These are phyloP conservation scores for Colletotrichum simmondsii DNA, from an alignment of 2,329 filamentous ascomycete species.

Conservation along the genomic window DNA sequence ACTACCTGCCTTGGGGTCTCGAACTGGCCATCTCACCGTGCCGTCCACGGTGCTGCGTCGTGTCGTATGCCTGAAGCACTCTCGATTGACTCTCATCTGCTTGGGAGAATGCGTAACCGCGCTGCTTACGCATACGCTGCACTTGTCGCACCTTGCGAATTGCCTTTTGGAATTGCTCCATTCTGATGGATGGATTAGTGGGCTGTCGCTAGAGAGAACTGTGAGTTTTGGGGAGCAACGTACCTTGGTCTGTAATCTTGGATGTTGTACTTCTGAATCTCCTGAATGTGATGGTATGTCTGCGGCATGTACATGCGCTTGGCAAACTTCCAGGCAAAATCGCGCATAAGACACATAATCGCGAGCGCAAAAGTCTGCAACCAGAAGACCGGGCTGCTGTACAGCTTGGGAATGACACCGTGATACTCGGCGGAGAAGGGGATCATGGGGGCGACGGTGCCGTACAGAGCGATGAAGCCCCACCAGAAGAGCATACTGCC, in stretches of 20 bases:
- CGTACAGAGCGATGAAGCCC: conserved; percentile 88
- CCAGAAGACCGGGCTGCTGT: conserved; percentile 88
- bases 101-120: conserved; percentile 97
- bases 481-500: conserved; percentile 94
- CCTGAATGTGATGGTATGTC: conserved; percentile 97
- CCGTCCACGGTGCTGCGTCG: conserved; percentile 87
- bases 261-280: conserved; percentile 99
- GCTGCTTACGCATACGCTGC: conserved; percentile 98
- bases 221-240: conserved; percentile 41
- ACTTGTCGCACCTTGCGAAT: conserved; percentile 98
- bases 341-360: conserved; percentile 83
- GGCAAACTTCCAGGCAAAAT: conserved; percentile 96
- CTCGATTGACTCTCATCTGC: conserved; percentile 96
- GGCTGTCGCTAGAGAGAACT: background rate
- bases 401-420: conserved; percentile 84
- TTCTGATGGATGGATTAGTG: conserved; percentile 62
- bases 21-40: conserved; percentile 91
- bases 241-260: conserved; percentile 97
- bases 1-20: conserved; percentile 40
- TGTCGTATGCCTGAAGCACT: conserved; percentile 97
- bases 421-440: conserved; percentile 85
- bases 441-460: conserved; percentile 83
- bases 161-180: conserved; percentile 99
- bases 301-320: conserved; percentile 98
- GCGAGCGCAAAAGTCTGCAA: conserved; percentile 86